A percentile compares a stretch with the other conserved stretches of the same genome.
Conservation (phyloP, 2,329 filamentous ascomycete genomes). For the Fusarium brachygibbosum region DNA sequence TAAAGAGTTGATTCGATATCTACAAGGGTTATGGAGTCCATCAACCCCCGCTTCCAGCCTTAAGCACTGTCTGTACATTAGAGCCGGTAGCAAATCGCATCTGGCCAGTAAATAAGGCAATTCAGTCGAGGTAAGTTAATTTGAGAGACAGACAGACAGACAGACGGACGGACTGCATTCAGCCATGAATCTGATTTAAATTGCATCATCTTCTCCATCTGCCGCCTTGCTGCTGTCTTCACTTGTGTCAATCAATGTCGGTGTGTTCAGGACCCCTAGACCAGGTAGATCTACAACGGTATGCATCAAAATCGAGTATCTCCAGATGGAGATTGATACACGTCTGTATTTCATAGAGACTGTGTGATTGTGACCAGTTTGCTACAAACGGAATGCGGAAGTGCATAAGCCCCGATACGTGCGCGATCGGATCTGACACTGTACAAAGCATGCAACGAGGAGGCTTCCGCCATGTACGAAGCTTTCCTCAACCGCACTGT, state of each 20-base stretch:
- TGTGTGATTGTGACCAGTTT: slow-evolving; percentile 22
- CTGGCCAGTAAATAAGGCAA: slow-evolving; percentile 1
- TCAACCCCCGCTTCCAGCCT: slow-evolving; percentile 31
- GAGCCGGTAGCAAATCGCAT: background rate
- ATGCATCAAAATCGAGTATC: slow-evolving; percentile 5
- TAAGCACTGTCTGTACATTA: slow-evolving; percentile 8
- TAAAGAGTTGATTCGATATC: slow-evolving; percentile 12
- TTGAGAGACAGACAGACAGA: slow-evolving; percentile 7
- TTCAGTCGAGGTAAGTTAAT: background rate
- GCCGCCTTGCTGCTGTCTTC: background rate
- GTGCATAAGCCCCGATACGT: slow-evolving; percentile 25
- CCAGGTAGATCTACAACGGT: slow-evolving; percentile 8
- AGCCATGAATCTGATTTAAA: background rate
- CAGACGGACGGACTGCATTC: background rate
- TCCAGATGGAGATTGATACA: slow-evolving; percentile 11
- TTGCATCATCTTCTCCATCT: slow-evolving; percentile 4
- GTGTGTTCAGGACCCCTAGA: slow-evolving; percentile 15
- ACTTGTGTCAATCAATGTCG: slow-evolving; percentile 31
- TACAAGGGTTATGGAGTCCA: slow-evolving; percentile 25
- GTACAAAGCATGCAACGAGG: background rate
- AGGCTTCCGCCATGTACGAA: slow-evolving; percentile 2
- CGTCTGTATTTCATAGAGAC: slow-evolving; percentile 5
- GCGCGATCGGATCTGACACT: slow-evolving; percentile 14
- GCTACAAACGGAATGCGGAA: slow-evolving; percentile 13
- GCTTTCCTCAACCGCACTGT: slow-evolving; percentile 40